These are phyloP conservation scores for Xanthoconium purpureum DNA, from an alignment of 768 basidiomycete genomes.

Conservation along the genomic window DNA sequence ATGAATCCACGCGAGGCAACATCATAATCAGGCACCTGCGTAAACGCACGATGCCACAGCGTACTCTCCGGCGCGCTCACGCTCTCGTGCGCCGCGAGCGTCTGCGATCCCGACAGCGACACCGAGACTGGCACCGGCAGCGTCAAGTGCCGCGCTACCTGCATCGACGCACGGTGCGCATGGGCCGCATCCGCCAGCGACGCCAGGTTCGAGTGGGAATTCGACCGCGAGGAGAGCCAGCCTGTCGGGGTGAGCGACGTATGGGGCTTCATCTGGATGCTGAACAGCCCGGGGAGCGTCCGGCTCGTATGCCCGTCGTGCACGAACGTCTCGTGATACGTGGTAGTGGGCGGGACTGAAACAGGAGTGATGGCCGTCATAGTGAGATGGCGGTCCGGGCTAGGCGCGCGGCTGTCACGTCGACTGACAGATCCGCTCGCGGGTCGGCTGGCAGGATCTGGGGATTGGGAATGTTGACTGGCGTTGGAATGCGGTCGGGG, in stretches of 20 bases:
- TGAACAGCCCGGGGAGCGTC: conserved; percentile 49
- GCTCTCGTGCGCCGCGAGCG: conserved; percentile 13
- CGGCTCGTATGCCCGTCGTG: conserved; percentile 52
- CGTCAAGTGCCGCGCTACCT: background rate
- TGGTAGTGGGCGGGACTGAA: conserved; percentile 8
- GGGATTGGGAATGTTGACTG: conserved; percentile 17
- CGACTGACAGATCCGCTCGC: conserved; percentile 33
- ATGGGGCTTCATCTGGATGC: conserved; percentile 62
- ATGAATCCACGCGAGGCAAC: conserved; percentile 84
- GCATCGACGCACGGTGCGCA: conserved; percentile 1
- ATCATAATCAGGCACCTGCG: conserved; percentile 82
- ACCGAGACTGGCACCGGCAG: conserved; percentile 1
- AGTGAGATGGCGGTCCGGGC: conserved; percentile 48
- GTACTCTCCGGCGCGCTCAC: conserved; percentile 29
- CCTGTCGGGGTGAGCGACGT: conserved; percentile 42
- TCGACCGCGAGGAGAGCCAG: conserved; percentile 40
- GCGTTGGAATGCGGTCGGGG: conserved; percentile 18
- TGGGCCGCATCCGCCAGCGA: conserved; percentile 3
- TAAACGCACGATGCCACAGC: conserved; percentile 61
- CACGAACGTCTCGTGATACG: conserved; percentile 47
- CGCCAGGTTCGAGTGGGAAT: conserved; percentile 32
- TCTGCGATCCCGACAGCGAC: background rate
- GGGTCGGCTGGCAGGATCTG: conserved; percentile 25
- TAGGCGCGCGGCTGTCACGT: conserved; percentile 47
- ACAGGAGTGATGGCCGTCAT: conserved; percentile 3